These are phyloP conservation scores for Podila epigama DNA, from an alignment of 192 early-diverging fungal species.

Conservation along the genomic window DNA sequence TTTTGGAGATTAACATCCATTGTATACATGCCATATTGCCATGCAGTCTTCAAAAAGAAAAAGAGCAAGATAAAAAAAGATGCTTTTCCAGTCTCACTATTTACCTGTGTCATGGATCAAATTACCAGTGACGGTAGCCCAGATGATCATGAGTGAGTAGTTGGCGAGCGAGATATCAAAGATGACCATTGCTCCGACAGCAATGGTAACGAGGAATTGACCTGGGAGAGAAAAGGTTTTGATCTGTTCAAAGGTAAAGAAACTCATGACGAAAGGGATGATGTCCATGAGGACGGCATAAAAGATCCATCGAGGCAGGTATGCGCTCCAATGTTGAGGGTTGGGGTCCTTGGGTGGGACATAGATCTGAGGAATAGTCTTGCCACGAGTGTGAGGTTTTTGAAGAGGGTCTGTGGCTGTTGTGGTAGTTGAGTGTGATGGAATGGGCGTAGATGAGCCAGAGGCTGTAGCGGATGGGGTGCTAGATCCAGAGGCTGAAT, in stretches of 20 bases:
- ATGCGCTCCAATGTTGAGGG: slow-evolving; percentile 41
- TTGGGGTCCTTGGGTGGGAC: slow-evolving; percentile 21
- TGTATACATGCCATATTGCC: no score
- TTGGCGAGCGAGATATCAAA: slow-evolving; percentile 37
- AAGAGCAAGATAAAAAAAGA: no score
- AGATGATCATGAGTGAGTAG: slow-evolving; percentile 45
- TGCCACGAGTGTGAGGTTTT: slow-evolving; percentile 2
- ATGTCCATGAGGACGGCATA: slow-evolving; percentile 23
- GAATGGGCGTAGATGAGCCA: neutral
- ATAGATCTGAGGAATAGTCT: slow-evolving; percentile 28
- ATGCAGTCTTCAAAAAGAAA: no score
- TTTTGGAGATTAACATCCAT: no score
- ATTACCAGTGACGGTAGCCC: slow-evolving; percentile 23
- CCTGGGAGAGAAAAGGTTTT: slow-evolving; percentile 11
- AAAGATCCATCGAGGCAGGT: slow-evolving; percentile 42
- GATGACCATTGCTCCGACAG: slow-evolving; percentile 20
- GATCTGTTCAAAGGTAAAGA: slow-evolving; percentile 30
- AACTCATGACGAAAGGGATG: slow-evolving; percentile 25
- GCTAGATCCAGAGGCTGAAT: neutral
- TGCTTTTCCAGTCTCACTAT: no score
- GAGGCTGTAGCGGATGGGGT: no score
- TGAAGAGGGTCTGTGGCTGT: neutral
- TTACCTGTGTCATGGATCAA: slow-evolving; percentile 34
- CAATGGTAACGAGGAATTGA: neutral
- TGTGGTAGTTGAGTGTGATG: neutral